These are phyloP conservation scores for Alternaria rosae DNA, from an alignment of 2,329 filamentous ascomycete species.

Conservation along the genomic window DNA sequence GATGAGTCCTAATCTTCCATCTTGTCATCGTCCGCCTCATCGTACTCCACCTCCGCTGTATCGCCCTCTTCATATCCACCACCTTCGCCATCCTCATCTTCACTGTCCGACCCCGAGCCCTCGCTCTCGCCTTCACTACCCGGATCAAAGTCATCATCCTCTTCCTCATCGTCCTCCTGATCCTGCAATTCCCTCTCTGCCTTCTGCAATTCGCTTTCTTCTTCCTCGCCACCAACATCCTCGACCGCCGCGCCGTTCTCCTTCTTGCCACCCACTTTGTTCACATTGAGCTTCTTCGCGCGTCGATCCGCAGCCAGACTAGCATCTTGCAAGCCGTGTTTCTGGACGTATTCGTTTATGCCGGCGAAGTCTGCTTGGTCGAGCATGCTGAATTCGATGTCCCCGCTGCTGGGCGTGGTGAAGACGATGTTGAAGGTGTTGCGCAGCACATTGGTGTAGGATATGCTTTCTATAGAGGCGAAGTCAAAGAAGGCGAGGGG, in stretches of 20 bases:
- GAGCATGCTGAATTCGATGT: constrained; percentile 71
- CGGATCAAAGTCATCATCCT: constrained; percentile 54
- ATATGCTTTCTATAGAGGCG: constrained; percentile 64
- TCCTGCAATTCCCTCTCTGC: constrained; percentile 49
- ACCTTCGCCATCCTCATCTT: constrained; percentile 40
- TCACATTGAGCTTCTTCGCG: constrained; percentile 66
- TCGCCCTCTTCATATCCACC: constrained; percentile 45
- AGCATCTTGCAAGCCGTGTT: constrained; percentile 68
- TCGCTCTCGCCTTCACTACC: constrained; percentile 53
- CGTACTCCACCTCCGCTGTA: constrained; percentile 23
- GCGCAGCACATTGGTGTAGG: constrained; percentile 70
- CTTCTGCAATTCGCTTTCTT: constrained; percentile 50
- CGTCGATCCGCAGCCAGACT: constrained; percentile 67
- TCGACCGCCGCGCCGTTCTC: constrained; percentile 18
- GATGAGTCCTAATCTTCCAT: constrained; percentile 30
- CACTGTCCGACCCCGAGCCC: constrained; percentile 46
- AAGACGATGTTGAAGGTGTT: constrained; percentile 72
- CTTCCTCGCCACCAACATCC: constrained; percentile 36
- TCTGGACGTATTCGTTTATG: constrained; percentile 69
- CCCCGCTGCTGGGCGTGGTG: constrained; percentile 56
- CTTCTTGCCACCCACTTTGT: constrained; percentile 42
- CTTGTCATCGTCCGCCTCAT: constrained; percentile 33
- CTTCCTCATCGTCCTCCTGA: constrained; percentile 51
- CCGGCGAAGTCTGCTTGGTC: constrained; percentile 69
- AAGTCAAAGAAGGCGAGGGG: constrained; percentile 70